Base-by-base conservation (phyloP, 192 early-diverging fungal genomes). In the Entomortierella chlamydospora region DNA sequence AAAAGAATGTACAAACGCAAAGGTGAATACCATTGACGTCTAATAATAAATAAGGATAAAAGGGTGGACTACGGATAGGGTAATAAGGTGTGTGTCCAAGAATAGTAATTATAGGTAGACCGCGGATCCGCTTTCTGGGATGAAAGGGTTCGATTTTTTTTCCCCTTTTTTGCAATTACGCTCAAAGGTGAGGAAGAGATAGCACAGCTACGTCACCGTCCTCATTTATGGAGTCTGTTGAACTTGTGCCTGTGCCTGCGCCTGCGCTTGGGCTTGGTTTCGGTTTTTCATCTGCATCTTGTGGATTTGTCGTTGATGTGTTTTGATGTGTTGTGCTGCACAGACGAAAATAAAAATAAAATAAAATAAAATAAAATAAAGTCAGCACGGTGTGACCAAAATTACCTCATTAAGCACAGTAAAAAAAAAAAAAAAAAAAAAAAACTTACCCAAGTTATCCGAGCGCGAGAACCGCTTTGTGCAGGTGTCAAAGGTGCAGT, bases 401-500 rank as follows among this genome's bases (percentile, higher is more conserved):
- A n/a, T n/a, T n/a, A n/a, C n/a, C n/a, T n/a, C n/a, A n/a, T n/a
- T n/a, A n/a, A n/a, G n/a, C n/a, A n/a, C n/a, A n/a, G n/a, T n/a
- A n/a, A n/a, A n/a, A n/a, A n/a, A n/a, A n/a, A n/a, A n/a, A n/a
- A 28, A 2, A 26, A 54, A 26, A 4, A 29, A 15, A 10, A 54
- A 26, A 10, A 26, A 64, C 66, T 70, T 78, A 78, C 74, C 68
- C 15, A 89, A 62, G 49, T 89, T 89, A 49, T 89, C 88, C 0
- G 85, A 85, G 18, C 88, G 81, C 22, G 88, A 89, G 54, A 89
- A 89, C 23, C 77, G 65, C 61, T 89, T 89, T 17, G 83, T 83
- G 42, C 88, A 89, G 2, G 83, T 59, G 20, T 50, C 22, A 41
- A 43, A 78, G 3, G 74, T 60, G 57, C 88, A 89, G n/a, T 74